Evolutionary conservation across 2,329 filamentous ascomycete species (phyloP).

Genomic region (Pseudodiploospora longispora): DNA sequence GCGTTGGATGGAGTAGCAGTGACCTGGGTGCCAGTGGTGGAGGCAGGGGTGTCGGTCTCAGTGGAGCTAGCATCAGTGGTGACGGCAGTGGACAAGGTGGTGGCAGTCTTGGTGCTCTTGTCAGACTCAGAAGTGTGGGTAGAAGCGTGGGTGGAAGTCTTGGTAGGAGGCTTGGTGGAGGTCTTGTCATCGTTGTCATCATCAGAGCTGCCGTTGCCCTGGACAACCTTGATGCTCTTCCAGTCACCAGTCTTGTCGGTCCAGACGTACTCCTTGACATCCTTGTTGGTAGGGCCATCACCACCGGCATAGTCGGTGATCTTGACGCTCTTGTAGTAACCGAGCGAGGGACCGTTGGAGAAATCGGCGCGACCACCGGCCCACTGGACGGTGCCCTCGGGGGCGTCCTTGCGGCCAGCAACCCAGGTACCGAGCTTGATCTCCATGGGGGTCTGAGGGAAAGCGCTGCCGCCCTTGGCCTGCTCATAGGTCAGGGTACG

Average conservation of each 20-base stretch:
- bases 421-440: constrained; percentile 64
- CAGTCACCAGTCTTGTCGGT: constrained; percentile 40
- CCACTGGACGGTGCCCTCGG: constrained; percentile 64
- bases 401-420: constrained; percentile 48
- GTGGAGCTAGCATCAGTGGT: constrained; percentile 8
- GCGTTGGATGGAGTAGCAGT: constrained; percentile 10
- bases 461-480: constrained; percentile 49
- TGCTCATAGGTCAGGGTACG: constrained; percentile 54
- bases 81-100: constrained; percentile 13
- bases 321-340: constrained; percentile 48
- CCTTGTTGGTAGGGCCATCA: constrained; percentile 26
- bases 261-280: constrained; percentile 45
- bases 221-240: constrained; percentile 43
- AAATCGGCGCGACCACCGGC: constrained; percentile 56
- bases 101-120: constrained; percentile 13
- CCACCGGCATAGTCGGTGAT: constrained; percentile 48
- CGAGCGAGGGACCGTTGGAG: constrained; percentile 42
- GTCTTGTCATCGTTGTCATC: constrained; percentile 9
- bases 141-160: constrained; percentile 5
- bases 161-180: constrained; percentile 3
- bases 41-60: constrained; percentile 9
- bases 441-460: constrained; percentile 68
- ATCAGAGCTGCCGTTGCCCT: constrained; percentile 23
- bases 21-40: constrained; percentile 4
- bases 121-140: constrained; percentile 7